Percentiles rank a stretch among this genome's conserved stretches.
These are phyloP conservation scores for Vitis hybrid DNA, from an alignment of 177 flowering plant genomes.

Conservation along the genomic window DNA sequence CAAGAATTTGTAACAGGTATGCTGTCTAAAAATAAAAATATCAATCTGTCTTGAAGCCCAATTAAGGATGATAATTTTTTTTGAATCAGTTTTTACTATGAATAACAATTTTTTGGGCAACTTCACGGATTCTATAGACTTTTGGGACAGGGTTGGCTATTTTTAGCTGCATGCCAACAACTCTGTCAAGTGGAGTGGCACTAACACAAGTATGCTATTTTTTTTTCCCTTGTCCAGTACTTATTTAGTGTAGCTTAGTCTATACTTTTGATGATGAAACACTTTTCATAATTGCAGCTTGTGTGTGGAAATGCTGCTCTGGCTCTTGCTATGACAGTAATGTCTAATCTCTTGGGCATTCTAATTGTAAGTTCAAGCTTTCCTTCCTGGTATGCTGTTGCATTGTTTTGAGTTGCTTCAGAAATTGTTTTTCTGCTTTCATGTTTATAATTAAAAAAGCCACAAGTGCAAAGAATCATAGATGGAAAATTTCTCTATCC, in stretches of 20 bases:
- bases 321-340: constrained; percentile 22
- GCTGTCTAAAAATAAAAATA: not conserved
- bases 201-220: constrained; percentile 14
- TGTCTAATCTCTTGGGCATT: constrained; percentile 24
- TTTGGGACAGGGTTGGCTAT: constrained; percentile 22
- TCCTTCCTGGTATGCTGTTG: not conserved
- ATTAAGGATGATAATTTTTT: not conserved
- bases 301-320: constrained; percentile 26
- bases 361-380: constrained; percentile 13
- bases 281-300: constrained; percentile 19
- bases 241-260: not conserved
- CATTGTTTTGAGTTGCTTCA: not conserved
- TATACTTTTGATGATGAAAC: not conserved
- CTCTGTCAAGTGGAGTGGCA: constrained; percentile 28
- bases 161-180: constrained; percentile 26
- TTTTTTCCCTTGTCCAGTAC: not conserved
- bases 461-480: no score
- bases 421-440: not conserved
- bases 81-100: not conserved
- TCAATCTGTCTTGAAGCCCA: no score
- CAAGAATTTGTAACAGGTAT: constrained; percentile 19
- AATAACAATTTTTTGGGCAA: not conserved
- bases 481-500: no score
- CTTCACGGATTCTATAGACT: not conserved
- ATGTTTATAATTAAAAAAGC: no score